These are phyloP conservation scores for Actinomortierella ambigua DNA, from an alignment of 371 early-diverging fungal species.

Conservation along the genomic window DNA sequence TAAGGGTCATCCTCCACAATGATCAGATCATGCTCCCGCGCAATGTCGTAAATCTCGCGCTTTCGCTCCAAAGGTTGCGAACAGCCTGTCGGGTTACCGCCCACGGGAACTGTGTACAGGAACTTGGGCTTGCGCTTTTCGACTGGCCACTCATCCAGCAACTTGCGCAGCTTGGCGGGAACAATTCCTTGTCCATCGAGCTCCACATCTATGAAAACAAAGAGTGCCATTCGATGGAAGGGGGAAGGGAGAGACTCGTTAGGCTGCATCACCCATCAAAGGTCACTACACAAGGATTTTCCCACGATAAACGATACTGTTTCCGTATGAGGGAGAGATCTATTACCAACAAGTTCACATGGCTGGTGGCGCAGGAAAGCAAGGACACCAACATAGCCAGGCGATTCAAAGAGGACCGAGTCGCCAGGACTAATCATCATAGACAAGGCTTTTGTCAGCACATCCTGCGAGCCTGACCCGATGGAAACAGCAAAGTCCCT, in stretches of 20 bases:
- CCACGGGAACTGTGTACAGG: conserved; percentile 67
- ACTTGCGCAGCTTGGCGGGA: conserved; percentile 54
- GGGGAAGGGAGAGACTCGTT: no score
- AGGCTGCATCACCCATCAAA: no score
- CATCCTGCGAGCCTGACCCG: conserved; percentile 79
- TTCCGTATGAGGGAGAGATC: no score
- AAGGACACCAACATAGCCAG: conserved; percentile 79
- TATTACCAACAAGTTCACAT: conserved; percentile 60
- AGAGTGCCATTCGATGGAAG: not conserved
- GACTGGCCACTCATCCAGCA: conserved; percentile 54
- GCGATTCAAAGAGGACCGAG: conserved; percentile 72
- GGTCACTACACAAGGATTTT: no score
- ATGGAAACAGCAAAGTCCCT: conserved; percentile 66
- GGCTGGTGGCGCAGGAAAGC: conserved; percentile 71
- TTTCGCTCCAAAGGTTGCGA: conserved; percentile 67
- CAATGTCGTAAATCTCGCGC: conserved; percentile 63
- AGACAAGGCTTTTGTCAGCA: conserved; percentile 79
- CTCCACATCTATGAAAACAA: conserved; percentile 43
- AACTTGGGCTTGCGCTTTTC: conserved; percentile 54
- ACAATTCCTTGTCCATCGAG: conserved; percentile 62
- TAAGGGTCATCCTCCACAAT: conserved; percentile 86
- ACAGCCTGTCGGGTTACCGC: conserved; percentile 77
- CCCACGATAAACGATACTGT: no score
- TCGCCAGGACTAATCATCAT: conserved; percentile 70
- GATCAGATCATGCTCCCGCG: conserved; percentile 61